A percentile compares a stretch with the other conserved stretches of the same genome.
phyloP scores from a whole-genome alignment of 2,329 filamentous ascomycete species.

The Xylaria sp. region DNA sequence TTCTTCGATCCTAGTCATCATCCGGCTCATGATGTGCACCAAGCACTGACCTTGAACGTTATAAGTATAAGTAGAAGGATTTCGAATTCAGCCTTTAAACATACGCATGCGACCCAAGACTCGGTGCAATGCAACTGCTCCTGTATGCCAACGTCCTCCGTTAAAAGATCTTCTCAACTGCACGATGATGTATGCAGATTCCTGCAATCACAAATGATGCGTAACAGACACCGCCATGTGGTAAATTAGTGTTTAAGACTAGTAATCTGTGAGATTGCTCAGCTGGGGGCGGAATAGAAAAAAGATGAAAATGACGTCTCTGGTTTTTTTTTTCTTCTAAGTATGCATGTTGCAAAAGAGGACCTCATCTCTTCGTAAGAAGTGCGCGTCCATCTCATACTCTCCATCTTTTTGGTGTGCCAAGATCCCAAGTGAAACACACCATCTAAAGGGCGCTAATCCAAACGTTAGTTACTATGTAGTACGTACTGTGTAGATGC shows the following conservation, averaged over 20 bases:
- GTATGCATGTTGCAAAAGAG: background rate
- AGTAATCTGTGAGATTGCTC: constrained; percentile 25
- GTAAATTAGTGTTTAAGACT: constrained; percentile 1
- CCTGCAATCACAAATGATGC: background rate
- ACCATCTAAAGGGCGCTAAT: constrained; percentile 10
- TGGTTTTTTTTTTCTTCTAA: background rate
- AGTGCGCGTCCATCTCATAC: background rate
- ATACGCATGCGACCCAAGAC: background rate
- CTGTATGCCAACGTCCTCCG: background rate
- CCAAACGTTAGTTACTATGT: no score
- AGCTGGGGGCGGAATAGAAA: constrained; percentile 1
- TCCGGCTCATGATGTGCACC: background rate
- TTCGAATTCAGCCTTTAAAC: constrained; percentile 5
- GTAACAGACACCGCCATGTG: background rate
- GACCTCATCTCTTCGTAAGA: constrained; percentile 5
- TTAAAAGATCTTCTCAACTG: constrained; percentile 6
- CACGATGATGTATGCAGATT: constrained; percentile 7
- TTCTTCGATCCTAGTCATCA: background rate
- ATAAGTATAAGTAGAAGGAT: background rate
- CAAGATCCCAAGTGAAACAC: constrained; percentile 28
- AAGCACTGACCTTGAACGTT: background rate
- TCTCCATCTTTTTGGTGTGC: background rate
- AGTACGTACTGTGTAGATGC: no score
- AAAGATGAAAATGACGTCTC: constrained; percentile 18
- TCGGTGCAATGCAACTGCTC: constrained; percentile 8